phyloP scores from a whole-genome alignment of 2,329 filamentous ascomycete genomes.

The Knoxdaviesia proteae region DNA sequence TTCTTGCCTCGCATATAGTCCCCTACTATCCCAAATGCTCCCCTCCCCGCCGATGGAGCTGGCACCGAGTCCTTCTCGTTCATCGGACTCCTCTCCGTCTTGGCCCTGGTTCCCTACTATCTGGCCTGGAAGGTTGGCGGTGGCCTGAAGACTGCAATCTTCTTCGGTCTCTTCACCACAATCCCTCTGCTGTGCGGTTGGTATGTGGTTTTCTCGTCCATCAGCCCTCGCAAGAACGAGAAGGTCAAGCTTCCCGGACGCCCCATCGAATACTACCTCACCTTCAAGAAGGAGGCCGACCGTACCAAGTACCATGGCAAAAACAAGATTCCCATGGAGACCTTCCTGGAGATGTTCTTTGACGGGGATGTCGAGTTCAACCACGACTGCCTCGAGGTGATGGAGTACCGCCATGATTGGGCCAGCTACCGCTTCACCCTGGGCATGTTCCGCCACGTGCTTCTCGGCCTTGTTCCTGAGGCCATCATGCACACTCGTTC shows the following conservation, averaged over 20 bases:
- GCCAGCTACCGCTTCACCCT: constrained; percentile 82
- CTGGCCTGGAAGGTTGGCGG: constrained; percentile 67
- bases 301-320: constrained; percentile 50
- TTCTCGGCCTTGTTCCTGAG: constrained; percentile 74
- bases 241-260: constrained; percentile 74
- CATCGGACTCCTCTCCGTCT: constrained; percentile 46
- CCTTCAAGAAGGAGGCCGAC: constrained; percentile 48
- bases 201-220: constrained; percentile 53
- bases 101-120: constrained; percentile 56
- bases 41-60: constrained; percentile 73
- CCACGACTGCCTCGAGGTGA: constrained; percentile 67
- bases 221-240: constrained; percentile 79
- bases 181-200: constrained; percentile 65
- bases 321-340: constrained; percentile 74
- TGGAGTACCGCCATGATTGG: constrained; percentile 96
- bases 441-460: constrained; percentile 68
- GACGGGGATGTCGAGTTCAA: constrained; percentile 90
- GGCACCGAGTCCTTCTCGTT: constrained; percentile 81
- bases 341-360: constrained; percentile 97
- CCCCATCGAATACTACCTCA: constrained; percentile 77
- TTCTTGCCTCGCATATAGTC: constrained; percentile 30
- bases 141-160: constrained; percentile 68
- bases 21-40: constrained; percentile 79
- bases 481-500: constrained; percentile 81
- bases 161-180: constrained; percentile 68